These are phyloP conservation scores for Nigrospora oryzae DNA, from an alignment of 2,329 filamentous ascomycete species.

Conservation along the genomic window DNA sequence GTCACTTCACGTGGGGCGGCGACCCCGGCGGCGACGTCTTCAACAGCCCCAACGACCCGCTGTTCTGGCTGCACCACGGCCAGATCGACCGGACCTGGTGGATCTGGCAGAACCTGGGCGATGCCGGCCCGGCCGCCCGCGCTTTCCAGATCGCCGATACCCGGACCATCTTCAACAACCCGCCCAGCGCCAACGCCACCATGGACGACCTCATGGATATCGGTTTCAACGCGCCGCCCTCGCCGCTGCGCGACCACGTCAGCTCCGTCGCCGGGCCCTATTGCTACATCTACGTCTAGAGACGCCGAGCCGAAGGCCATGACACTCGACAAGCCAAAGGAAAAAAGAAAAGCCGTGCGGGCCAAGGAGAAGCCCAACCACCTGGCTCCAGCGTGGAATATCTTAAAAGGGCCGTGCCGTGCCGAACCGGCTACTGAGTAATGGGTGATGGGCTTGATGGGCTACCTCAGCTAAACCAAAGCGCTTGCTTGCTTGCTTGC, in stretches of 20 bases:
- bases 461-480: no score
- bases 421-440: no score
- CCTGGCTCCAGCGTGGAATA: no score
- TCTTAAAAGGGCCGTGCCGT: no score
- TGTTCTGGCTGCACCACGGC: slow-evolving; percentile 2
- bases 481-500: no score
- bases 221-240: slow-evolving; percentile 1
- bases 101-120: slow-evolving; percentile 7
- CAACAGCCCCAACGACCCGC: not conserved
- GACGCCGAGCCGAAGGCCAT: no score
- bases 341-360: no score
- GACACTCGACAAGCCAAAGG: no score
- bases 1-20: slow-evolving; percentile 26
- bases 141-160: slow-evolving; percentile 8
- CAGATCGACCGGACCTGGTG: slow-evolving; percentile 2
- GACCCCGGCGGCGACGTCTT: slow-evolving; percentile 17
- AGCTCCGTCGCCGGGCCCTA: slow-evolving; percentile 4
- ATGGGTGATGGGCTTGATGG: no score
- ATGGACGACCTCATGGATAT: slow-evolving; percentile 13
- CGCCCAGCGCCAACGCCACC: slow-evolving; percentile 12
- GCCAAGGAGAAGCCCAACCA: no score
- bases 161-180: slow-evolving; percentile 12
- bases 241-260: slow-evolving; percentile 1
- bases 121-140: not conserved
- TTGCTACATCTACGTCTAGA: slow-evolving; percentile 4